Base-by-base conservation (phyloP, 2,329 filamentous ascomycete species). In the Exutisphaerella laricina region DNA sequence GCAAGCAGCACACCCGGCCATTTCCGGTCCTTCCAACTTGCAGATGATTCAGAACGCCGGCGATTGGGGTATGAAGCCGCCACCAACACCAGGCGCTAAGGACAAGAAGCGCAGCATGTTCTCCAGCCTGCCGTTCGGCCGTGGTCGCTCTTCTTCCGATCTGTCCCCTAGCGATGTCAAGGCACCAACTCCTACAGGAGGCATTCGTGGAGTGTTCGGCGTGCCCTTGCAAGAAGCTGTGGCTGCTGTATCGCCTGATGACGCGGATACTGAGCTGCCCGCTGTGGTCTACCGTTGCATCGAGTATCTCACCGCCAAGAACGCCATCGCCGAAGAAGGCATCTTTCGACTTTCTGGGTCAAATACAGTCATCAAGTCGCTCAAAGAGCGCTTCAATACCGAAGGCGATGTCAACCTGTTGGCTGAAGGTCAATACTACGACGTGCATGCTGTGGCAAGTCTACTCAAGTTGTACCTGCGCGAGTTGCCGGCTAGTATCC, bases 291-390 rank as follows among this genome's bases (percentile, higher is more conserved):
- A 94, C 67, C 83, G 92, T 44, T 96, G 88, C 61, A 85, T 98
- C 49, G 87, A 97, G 64, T 98, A 95, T 63, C 75, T 98, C 13
- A 84, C 87, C 53, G 77, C 79, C 5, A 89, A 89, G 69, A 80
- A 85, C 49, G 92, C 89, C 8, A 75, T 84, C 35, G 74, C 74
- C 4, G 92, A 98, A 64, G 92, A 98, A 66, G 92, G 92, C 31
- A 95, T 98, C 30, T 98, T 98, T 74, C 82, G 92, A 39, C 74
- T 98, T 30, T 97, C 89, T 63, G 92, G 92, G n/a, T 97, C 90
- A 1, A 97, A 95, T 60, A 78, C 94, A 41, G 83, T 95, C 37
- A 94, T 98, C 67, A 94, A 90, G 66, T 80, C 80, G 44, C 75
- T 98, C 31, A 85, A 85, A 48, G 90, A 97, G 62, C 82, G 89